These are phyloP conservation scores for Leucocoprinus leucothites DNA, from an alignment of 768 basidiomycete genomes.

Conservation along the genomic window DNA sequence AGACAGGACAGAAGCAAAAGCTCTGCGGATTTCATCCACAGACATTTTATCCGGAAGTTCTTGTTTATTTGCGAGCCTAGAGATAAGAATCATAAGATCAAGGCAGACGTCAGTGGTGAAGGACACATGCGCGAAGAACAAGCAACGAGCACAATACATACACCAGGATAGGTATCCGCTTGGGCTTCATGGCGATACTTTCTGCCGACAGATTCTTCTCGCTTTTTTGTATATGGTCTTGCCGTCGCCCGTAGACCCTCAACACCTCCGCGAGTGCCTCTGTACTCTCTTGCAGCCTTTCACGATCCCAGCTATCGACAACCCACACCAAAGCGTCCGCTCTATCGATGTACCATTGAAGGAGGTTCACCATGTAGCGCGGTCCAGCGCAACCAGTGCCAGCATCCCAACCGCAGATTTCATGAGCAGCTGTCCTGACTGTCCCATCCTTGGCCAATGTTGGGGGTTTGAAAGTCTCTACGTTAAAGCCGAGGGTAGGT, in stretches of 20 bases:
- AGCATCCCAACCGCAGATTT: constrained; percentile 53
- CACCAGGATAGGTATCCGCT: constrained; percentile 29
- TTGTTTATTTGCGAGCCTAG: constrained; percentile 58
- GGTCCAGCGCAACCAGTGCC: constrained; percentile 50
- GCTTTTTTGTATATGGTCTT: constrained; percentile 14
- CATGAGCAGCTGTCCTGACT: constrained; percentile 17
- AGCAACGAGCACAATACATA: constrained; percentile 17
- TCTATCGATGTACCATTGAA: constrained; percentile 19
- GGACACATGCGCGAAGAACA: too few species aligned
- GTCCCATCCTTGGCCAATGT: constrained; percentile 3
- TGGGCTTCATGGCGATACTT: too few species aligned
- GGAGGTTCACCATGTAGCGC: constrained; percentile 31
- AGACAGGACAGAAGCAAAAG: constrained; percentile 26
- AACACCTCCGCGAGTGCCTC: constrained; percentile 32
- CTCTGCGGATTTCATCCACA: constrained; percentile 40
- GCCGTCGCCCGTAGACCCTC: constrained; percentile 39
- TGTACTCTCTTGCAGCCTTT: constrained; percentile 48
- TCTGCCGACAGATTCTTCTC: too few species aligned
- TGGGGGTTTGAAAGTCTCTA: constrained; percentile 46
- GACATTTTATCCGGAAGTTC: constrained; percentile 52
- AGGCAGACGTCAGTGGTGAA: too few species aligned
- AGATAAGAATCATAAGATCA: neutral
- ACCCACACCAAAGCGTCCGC: constrained; percentile 63
- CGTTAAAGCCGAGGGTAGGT: constrained; percentile 49
- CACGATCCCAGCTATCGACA: constrained; percentile 54